Percentiles rank a stretch among this genome's conserved stretches.
Evolutionary conservation across 1,284 basidiomycete genomes (phyloP).

Genomic region (Cryptococcus neoformans): DNA sequence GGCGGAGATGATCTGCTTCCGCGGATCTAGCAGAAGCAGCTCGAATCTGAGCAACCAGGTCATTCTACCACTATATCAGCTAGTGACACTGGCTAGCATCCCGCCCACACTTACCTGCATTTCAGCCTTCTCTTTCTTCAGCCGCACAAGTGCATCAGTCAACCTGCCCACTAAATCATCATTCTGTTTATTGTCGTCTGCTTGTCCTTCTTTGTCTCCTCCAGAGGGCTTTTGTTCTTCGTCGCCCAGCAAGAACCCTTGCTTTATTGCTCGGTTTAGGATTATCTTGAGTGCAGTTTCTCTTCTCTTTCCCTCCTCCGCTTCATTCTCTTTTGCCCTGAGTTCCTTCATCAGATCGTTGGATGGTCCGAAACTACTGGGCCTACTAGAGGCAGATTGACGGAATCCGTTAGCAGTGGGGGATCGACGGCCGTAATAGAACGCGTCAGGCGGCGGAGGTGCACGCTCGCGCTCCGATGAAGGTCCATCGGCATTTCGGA

Average conservation of each 20-base stretch:
- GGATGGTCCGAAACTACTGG: conserved; percentile 55
- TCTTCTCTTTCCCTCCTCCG: conserved; percentile 72
- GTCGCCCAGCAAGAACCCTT: conserved; percentile 75
- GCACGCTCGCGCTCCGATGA: conserved; percentile 22
- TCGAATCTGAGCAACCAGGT: conserved; percentile 46
- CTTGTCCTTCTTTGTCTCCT: not conserved
- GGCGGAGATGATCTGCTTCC: conserved; percentile 75
- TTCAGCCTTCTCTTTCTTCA: conserved; percentile 85
- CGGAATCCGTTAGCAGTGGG: conserved; percentile 57
- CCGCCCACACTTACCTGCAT: conserved; percentile 65
- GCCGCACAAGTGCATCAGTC: conserved; percentile 69
- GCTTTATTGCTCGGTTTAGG: conserved; percentile 68
- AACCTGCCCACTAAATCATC: conserved; percentile 52
- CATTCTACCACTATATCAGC: conserved; percentile 25
- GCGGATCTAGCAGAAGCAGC: conserved; percentile 71
- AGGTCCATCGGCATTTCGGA: conserved; percentile 26
- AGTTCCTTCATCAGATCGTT: conserved; percentile 72
- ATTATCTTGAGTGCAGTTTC: conserved; percentile 85
- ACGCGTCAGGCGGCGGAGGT: conserved; percentile 56
- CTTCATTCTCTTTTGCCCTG: conserved; percentile 73
- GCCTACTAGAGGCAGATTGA: conserved; percentile 16
- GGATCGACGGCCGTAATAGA: conserved; percentile 57
- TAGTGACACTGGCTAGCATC: conserved; percentile 14
- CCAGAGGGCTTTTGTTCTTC: conserved; percentile 35
- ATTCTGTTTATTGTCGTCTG: conserved; percentile 15